phyloP scores from a whole-genome alignment of 768 basidiomycete genomes.

The Trametes punicea region DNA sequence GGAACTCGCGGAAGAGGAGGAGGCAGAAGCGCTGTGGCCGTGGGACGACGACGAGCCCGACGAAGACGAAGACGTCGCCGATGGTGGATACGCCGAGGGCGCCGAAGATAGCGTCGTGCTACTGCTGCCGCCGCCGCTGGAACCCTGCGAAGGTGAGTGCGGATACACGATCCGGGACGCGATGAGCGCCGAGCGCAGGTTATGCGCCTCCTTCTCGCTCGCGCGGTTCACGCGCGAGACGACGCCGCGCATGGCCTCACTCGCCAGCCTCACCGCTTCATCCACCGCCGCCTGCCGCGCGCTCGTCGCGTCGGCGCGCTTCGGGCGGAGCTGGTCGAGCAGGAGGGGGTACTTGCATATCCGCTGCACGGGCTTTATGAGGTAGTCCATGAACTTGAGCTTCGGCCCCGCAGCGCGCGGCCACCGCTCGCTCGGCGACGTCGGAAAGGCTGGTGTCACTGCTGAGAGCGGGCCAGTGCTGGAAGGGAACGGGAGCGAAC shows the following conservation, averaged over 20 bases:
- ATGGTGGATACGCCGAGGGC: neutral
- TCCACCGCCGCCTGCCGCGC: slow-evolving; percentile 6
- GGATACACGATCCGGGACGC: slow-evolving; percentile 21
- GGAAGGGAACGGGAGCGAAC: slow-evolving; percentile 4
- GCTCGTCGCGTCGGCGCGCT: slow-evolving; percentile 1
- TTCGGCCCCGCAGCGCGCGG: slow-evolving; percentile 28
- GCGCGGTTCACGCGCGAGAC: slow-evolving; percentile 58
- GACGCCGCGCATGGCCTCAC: slow-evolving; percentile 71
- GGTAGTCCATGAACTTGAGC: slow-evolving; percentile 76
- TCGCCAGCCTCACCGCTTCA: slow-evolving; percentile 38
- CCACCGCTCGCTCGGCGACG: neutral
- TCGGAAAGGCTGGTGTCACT: neutral
- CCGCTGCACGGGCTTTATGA: slow-evolving; percentile 96
- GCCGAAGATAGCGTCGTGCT: neutral
- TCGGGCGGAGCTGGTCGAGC: slow-evolving; percentile 59
- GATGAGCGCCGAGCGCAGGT: slow-evolving; percentile 24
- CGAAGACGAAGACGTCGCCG: slow-evolving; percentile 11
- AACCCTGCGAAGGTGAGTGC: neutral
- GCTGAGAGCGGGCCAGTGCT: neutral
- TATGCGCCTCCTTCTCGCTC: slow-evolving; percentile 27
- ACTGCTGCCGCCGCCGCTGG: no score
- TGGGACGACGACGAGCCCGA: slow-evolving; percentile 20
- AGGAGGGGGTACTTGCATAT: slow-evolving; percentile 95
- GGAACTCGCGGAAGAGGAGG: neutral
- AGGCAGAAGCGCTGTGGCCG: neutral